These are phyloP conservation scores for Hypoxylon lienhwacheense DNA, from an alignment of 495 filamentous ascomycete species.

Conservation along the genomic window DNA sequence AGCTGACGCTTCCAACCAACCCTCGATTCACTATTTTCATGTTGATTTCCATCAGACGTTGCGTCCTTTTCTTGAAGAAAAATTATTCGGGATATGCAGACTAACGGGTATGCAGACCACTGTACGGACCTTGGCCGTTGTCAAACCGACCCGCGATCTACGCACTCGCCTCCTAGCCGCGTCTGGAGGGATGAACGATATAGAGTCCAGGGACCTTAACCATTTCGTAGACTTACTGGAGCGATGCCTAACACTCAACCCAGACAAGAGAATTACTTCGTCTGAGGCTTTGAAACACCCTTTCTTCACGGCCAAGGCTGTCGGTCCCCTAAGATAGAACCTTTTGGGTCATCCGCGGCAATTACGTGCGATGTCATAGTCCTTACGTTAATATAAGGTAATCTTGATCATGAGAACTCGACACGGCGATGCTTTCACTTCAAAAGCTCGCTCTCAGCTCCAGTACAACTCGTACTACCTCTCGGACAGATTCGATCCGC, in stretches of 20 bases:
- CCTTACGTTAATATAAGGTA: slow-evolving; percentile 4
- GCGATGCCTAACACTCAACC: slow-evolving; percentile 82
- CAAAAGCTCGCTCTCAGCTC: neutral
- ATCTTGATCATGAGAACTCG: neutral
- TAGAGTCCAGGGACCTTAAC: slow-evolving; percentile 75
- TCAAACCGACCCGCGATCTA: slow-evolving; percentile 81
- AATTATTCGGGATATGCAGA: neutral
- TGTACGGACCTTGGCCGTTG: slow-evolving; percentile 68
- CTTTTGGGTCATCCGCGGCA: neutral
- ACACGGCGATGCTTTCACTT: neutral
- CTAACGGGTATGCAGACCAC: slow-evolving; percentile 53
- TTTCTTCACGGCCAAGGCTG: slow-evolving; percentile 56
- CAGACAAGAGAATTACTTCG: slow-evolving; percentile 89
- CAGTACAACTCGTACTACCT: neutral
- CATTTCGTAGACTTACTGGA: slow-evolving; percentile 85
- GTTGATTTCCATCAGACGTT: slow-evolving; percentile 11
- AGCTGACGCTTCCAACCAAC: slow-evolving; percentile 19
- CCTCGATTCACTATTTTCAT: slow-evolving; percentile 7
- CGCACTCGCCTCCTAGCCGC: slow-evolving; percentile 73
- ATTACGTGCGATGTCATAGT: neutral
- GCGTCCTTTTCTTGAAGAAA: slow-evolving; percentile 4
- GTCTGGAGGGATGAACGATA: slow-evolving; percentile 70
- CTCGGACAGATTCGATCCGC: neutral
- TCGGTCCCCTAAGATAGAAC: slow-evolving; percentile 27
- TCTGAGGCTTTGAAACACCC: slow-evolving; percentile 85